phyloP scores from a whole-genome alignment of 2,329 filamentous ascomycete genomes.

The Colletotrichum navitas region DNA sequence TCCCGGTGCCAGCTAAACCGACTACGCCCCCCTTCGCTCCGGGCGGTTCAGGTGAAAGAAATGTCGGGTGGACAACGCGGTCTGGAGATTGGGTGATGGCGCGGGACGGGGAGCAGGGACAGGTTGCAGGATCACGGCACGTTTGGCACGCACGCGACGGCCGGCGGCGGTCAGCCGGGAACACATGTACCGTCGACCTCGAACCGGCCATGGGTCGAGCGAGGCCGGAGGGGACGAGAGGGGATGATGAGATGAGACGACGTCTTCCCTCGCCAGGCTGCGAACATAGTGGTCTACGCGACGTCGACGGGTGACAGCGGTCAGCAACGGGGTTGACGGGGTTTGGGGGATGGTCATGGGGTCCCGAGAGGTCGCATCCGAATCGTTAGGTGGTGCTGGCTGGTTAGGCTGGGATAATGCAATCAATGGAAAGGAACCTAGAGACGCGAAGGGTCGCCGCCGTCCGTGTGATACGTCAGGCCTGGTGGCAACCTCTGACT shows the following conservation, averaged over 20 bases:
- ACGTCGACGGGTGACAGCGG: constrained; percentile 12
- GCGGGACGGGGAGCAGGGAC: neutral
- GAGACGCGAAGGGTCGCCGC: neutral
- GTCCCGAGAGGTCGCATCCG: constrained; percentile 29
- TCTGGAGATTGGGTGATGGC: neutral
- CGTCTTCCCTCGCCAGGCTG: constrained; percentile 16
- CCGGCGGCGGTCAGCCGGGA: constrained; percentile 1
- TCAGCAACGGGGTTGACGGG: neutral
- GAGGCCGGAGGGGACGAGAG: constrained; percentile 12
- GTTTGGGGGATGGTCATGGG: constrained; percentile 4
- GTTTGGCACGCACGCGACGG: neutral
- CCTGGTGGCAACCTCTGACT: neutral
- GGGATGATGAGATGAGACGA: constrained; percentile 15
- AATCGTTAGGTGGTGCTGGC: constrained; percentile 12
- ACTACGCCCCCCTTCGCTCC: constrained; percentile 23
- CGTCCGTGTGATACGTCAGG: neutral
- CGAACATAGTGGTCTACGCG: neutral
- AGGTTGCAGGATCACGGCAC: constrained; percentile 13
- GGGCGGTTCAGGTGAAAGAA: constrained; percentile 17
- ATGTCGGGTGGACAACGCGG: neutral
- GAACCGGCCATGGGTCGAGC: constrained; percentile 14
- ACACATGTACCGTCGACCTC: neutral
- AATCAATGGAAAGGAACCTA: constrained; percentile 10
- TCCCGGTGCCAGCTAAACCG: constrained; percentile 13
- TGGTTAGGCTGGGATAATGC: constrained; percentile 21